phyloP scores from a whole-genome alignment of 2,329 filamentous ascomycete species.

The Pyricularia pennisetigena region DNA sequence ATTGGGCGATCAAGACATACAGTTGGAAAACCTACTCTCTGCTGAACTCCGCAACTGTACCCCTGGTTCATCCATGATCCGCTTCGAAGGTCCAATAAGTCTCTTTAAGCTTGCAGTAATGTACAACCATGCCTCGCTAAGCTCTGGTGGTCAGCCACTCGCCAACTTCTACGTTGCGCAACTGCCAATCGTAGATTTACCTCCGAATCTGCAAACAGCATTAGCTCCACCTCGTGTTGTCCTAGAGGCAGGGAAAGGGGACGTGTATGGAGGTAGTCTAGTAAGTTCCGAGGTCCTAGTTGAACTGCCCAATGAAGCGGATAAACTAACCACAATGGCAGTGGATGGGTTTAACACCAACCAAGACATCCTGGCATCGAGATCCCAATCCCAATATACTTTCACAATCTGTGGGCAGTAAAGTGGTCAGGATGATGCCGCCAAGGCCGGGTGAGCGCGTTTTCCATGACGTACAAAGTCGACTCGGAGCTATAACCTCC shows the following conservation, averaged over 20 bases:
- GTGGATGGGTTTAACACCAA: slow-evolving; percentile 81
- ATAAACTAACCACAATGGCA: background rate
- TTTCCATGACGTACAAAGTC: slow-evolving; percentile 43
- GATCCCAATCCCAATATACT: slow-evolving; percentile 95
- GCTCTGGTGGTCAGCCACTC: slow-evolving; percentile 7
- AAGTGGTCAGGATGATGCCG: slow-evolving; percentile 61
- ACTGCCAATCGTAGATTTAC: slow-evolving; percentile 60
- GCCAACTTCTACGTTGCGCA: slow-evolving; percentile 77
- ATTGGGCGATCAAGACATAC: background rate
- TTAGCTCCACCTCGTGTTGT: slow-evolving; percentile 60
- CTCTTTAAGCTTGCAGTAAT: slow-evolving; percentile 50
- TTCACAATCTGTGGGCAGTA: slow-evolving; percentile 66
- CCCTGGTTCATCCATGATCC: slow-evolving; percentile 11
- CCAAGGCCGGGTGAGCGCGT: slow-evolving; percentile 54
- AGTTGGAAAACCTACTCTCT: background rate
- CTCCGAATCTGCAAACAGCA: slow-evolving; percentile 49
- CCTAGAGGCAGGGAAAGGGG: slow-evolving; percentile 55
- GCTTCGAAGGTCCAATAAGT: slow-evolving; percentile 50
- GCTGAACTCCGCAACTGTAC: background rate
- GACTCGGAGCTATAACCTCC: slow-evolving; percentile 21
- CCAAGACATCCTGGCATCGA: slow-evolving; percentile 80
- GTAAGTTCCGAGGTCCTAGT: background rate
- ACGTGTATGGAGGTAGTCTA: slow-evolving; percentile 77
- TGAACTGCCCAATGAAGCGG: no score
- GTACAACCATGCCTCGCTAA: slow-evolving; percentile 28